These are phyloP conservation scores for Debaryomyces hansenii DNA, from an alignment of 805 yeast species.

Conservation along the genomic window DNA sequence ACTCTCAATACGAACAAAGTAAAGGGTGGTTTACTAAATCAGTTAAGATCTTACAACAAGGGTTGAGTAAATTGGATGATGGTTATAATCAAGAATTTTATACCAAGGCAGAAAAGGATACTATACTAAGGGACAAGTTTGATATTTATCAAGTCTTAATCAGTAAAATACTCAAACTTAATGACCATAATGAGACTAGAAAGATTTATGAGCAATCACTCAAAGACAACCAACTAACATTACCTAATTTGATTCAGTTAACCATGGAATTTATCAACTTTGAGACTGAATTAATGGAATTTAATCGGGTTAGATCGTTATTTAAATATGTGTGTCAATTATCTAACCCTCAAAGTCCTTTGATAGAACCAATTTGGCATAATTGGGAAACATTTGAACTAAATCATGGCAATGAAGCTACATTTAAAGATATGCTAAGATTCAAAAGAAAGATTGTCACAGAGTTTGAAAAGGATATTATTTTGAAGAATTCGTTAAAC, in stretches of 20 bases:
- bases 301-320: conserved; percentile 61
- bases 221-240: conserved; percentile 42
- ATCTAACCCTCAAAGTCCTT: conserved; percentile 18
- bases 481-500: conserved; percentile 17
- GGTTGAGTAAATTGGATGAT: conserved; percentile 6
- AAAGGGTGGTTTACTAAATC: conserved; percentile 54
- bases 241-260: conserved; percentile 41
- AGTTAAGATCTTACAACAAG: conserved; percentile 20
- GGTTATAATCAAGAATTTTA: conserved; percentile 2
- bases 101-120: conserved; percentile 10
- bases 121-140: conserved; percentile 21
- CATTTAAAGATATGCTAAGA: conserved; percentile 73
- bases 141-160: conserved; percentile 17
- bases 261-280: conserved; percentile 54
- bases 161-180: conserved; percentile 4
- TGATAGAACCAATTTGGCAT: conserved; percentile 46
- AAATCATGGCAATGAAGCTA: conserved; percentile 64
- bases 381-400: conserved; percentile 77
- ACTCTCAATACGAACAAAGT: conserved; percentile 61
- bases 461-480: conserved; percentile 15
- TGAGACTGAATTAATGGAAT: conserved; percentile 56
- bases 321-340: conserved; percentile 39
- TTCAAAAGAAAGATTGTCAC: conserved; percentile 46
- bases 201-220: conserved; percentile 47
- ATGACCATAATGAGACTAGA: conserved; percentile 19